Evolutionary conservation across 2,329 filamentous ascomycete species (phyloP).

Genomic region (Huntiella bhutanensis): DNA sequence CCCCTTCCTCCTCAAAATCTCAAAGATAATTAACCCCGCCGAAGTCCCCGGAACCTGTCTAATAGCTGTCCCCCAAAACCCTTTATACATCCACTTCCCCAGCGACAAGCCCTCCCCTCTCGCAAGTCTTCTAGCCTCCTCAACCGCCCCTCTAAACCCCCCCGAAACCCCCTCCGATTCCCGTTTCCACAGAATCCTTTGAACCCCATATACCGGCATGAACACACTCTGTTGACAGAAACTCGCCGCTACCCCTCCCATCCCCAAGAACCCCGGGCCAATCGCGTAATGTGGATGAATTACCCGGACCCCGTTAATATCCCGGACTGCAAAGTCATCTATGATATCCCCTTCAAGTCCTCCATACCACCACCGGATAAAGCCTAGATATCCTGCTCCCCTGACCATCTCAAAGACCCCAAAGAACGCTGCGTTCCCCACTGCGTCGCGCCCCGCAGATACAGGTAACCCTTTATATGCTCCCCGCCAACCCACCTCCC

Average conservation of each 20-base stretch:
- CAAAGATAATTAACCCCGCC: constrained; percentile 61
- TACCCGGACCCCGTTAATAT: constrained; percentile 20
- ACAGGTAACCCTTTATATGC: constrained; percentile 58
- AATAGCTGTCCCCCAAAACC: constrained; percentile 54
- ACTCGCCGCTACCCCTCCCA: constrained; percentile 50
- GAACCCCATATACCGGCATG: constrained; percentile 53
- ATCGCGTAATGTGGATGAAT: constrained; percentile 59
- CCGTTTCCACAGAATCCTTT: constrained; percentile 18
- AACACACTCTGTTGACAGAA: constrained; percentile 49
- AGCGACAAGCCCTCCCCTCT: constrained; percentile 35
- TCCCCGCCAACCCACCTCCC: constrained; percentile 52
- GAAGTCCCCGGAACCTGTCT: constrained; percentile 60
- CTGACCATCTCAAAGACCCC: constrained; percentile 59
- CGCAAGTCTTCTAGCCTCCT: constrained; percentile 37
- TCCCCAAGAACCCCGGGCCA: constrained; percentile 51
- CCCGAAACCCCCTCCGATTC: constrained; percentile 14
- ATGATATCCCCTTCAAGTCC: constrained; percentile 33
- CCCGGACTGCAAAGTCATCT: constrained; percentile 16
- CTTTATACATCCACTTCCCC: constrained; percentile 46
- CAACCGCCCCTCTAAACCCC: neutral
- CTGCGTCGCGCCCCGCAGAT: constrained; percentile 47
- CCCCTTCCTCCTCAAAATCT: constrained; percentile 52
- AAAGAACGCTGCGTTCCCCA: constrained; percentile 56
- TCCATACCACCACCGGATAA: constrained; percentile 52
- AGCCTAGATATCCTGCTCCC: constrained; percentile 50